Base-by-base conservation (phyloP, 805 yeast genomes). In the Candida montana region DNA sequence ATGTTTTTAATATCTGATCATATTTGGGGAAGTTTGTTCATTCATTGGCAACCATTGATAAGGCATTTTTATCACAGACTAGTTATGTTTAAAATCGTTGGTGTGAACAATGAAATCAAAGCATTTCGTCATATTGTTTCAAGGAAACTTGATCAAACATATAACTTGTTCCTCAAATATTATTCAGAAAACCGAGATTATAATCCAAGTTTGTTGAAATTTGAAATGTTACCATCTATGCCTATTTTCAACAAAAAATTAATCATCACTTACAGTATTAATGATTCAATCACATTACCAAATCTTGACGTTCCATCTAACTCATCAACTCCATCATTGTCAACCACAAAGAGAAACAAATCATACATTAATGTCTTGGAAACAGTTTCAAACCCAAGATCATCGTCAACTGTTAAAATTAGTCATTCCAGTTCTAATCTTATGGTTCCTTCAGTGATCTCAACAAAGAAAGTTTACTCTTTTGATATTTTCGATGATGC, bases 21-120 rank as follows among this genome's bases (percentile, higher is more conserved):
- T 1, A 62, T 66, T 27, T 85, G 90, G 82, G 61, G 61, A 27
- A 64, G 68, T 36, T 75, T 74, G 46, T 78, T 87, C 53, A 73
- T 80, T 30, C 95, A 88, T 60, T 88, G 95, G 87, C 75, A 79
- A 53, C 89, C 95, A 3, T 59, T 86, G 15, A 79, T 85, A 19
- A 67, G 95, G 29, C 72, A 83, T 4, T 83, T 79, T 53, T 87
- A 79, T 57, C 67, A 75, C 36, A 67, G 89, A 31, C 66, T 87
- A 18, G 45, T 87, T 15, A 69, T 85, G 36, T 87, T 91, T 83
- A 73, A 86, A 47, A 59, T 81, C 33, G 45, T 48, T 35, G 39
- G 47, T 9, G 28, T 44, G 11, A 33, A 28, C 17, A 39, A 13
- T 13, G 33, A 4, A 35, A 34, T 12, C 21, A 26, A n/a, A 33